Conservation (phyloP, 495 filamentous ascomycete species). For the Rostrohypoxylon terebratum region DNA sequence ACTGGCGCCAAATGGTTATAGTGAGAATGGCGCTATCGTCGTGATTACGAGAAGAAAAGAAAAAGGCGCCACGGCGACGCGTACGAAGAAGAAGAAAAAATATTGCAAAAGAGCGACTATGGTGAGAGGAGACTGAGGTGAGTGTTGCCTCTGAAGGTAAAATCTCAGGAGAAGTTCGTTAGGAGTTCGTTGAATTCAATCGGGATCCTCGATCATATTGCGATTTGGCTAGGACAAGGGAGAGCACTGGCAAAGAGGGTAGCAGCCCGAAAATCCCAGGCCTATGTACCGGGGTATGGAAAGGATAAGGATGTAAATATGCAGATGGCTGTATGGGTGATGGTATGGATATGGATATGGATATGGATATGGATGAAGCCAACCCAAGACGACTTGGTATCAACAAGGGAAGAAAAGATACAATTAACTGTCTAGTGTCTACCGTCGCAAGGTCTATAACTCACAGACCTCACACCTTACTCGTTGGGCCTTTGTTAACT, state of each 20-base stretch:
- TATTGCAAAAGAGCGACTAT: conserved; percentile 35
- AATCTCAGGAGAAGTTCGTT: conserved; percentile 39
- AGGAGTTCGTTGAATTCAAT: conserved; percentile 35
- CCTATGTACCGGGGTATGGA: conserved; percentile 34
- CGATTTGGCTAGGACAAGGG: conserved; percentile 41
- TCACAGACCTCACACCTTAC: conserved; percentile 10
- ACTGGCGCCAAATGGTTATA: conserved; percentile 2
- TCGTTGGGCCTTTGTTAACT: conserved; percentile 16
- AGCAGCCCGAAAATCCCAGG: conserved; percentile 35
- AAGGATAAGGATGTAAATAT: conserved; percentile 39
- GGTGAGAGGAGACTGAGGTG: conserved; percentile 28
- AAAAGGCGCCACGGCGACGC: conserved; percentile 1
- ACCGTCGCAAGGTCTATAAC: background rate
- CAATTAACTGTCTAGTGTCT: conserved; percentile 2
- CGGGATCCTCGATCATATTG: conserved; percentile 44
- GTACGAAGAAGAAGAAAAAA: conserved; percentile 3
- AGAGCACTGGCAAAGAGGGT: conserved; percentile 24
- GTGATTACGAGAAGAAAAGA: conserved; percentile 18
- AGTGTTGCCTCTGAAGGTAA: conserved; percentile 28
- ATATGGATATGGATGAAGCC: conserved; percentile 25
- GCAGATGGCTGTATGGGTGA: conserved; percentile 21
- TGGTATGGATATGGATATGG: conserved; percentile 4
- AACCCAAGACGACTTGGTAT: conserved; percentile 28
- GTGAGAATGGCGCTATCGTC: conserved; percentile 2
- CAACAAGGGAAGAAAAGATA: conserved; percentile 5